These are phyloP conservation scores for Colletotrichum echinochloae DNA, from an alignment of 2,329 filamentous ascomycete genomes.

Conservation along the genomic window DNA sequence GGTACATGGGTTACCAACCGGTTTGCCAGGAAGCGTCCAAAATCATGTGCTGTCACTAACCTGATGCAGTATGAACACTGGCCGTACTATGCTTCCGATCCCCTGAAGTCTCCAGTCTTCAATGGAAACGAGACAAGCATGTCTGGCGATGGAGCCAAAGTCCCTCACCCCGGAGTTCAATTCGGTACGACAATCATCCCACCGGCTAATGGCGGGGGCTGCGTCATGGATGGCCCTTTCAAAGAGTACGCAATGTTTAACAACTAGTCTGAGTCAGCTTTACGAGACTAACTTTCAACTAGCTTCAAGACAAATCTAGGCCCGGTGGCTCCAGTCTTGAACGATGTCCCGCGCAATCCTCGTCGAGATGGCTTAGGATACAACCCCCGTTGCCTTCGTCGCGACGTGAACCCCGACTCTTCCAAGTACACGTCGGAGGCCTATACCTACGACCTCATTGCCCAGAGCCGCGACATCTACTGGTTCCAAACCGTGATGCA, in stretches of 20 bases:
- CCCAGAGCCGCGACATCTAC: conserved; percentile 46
- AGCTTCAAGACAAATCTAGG: conserved; percentile 53
- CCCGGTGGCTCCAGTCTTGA: conserved; percentile 45
- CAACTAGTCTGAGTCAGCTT: background rate
- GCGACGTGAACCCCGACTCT: conserved; percentile 54
- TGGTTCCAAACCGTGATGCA: conserved; percentile 53
- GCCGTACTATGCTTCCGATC: conserved; percentile 59
- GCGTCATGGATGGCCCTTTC: conserved; percentile 63
- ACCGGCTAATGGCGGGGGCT: conserved; percentile 68
- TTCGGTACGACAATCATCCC: conserved; percentile 44
- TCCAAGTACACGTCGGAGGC: conserved; percentile 37
- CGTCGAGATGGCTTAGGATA: conserved; percentile 51
- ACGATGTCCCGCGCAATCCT: conserved; percentile 48
- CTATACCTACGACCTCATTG: conserved; percentile 46
- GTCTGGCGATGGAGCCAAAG: conserved; percentile 59
- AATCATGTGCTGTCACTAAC: background rate
- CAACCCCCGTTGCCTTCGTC: conserved; percentile 59
- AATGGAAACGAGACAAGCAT: conserved; percentile 65
- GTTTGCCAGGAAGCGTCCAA: conserved; percentile 31
- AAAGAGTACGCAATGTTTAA: conserved; percentile 51
- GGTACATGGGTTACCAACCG: conserved; percentile 55
- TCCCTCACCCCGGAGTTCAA: conserved; percentile 22
- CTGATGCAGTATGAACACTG: conserved; percentile 62
- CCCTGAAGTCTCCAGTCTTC: conserved; percentile 63
- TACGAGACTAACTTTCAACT: conserved; percentile 50